Conservation (phyloP, 345 rosid species). For the Arabidopsis suecica region DNA sequence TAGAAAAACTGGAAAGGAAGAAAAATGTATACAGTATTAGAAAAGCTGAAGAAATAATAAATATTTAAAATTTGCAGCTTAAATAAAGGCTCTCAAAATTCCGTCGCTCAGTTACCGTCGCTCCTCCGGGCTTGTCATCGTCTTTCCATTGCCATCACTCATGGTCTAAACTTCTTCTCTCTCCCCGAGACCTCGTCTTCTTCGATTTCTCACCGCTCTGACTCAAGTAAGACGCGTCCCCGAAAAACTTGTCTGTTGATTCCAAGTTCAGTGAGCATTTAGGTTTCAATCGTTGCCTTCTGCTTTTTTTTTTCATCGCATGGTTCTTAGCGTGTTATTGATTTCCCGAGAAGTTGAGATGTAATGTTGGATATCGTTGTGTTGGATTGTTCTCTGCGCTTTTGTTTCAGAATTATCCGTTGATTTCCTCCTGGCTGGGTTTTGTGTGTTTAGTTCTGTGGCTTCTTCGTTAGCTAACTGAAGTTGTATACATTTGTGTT, state of each 20-base stretch:
- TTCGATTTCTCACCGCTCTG: background rate
- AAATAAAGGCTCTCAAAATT: background rate
- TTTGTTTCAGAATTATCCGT: constrained; percentile 1
- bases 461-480: constrained; percentile 1
- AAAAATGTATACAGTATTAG: no score
- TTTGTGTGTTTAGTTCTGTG: background rate
- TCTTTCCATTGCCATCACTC: background rate
- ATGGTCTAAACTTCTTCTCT: background rate
- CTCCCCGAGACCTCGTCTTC: background rate
- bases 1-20: no score
- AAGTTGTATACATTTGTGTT: background rate
- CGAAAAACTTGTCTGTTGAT: background rate
- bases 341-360: background rate
- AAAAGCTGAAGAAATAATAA: background rate
- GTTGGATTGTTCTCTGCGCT: background rate
- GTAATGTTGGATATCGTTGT: background rate
- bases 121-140: background rate
- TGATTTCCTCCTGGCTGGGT: background rate
- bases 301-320: background rate
- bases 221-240: background rate
- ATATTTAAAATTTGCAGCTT: background rate
- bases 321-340: constrained; percentile 1
- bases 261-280: background rate
- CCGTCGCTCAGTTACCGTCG: background rate
- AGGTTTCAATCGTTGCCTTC: constrained; percentile 1